Base-by-base conservation (phyloP, 495 filamentous ascomycete species). In the Penicillium dipodomyicola region DNA sequence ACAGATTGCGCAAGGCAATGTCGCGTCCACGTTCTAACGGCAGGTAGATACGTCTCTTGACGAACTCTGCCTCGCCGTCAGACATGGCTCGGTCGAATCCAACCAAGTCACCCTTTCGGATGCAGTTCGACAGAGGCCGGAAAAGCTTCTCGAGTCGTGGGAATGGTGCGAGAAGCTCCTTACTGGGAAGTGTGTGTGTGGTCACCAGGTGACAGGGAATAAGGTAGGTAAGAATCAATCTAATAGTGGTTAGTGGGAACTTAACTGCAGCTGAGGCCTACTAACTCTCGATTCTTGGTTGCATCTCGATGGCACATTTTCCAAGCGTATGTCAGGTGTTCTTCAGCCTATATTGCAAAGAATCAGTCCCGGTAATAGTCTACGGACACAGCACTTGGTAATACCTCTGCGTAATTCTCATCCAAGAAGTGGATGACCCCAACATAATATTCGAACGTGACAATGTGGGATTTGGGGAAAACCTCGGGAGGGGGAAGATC, bases 391-490 rank as follows among this genome's bases (percentile, higher is more conserved):
- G 47, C 27, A 43, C 12, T 12, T 33, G 10, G 15, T 17, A 19
- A 23, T 75, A 90, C 89, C 72, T 86, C 77, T 1, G 74, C 76
- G 62, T 98, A 98, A 58, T 97, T 87, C 69, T 97, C 95, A 57
- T 97, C 92, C 10, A 98, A 71, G 68, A 97, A 97, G 49, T 82
- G 74, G 22, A 97, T 84, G 15, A 97, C 87, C 15, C 95, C 94
- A 62, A 90, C 80, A 65, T 96, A 97, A 72, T 97, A 98, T 64
- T 92, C 88, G 74, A 95, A 97, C 2, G 94, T 96, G n/a, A 97
- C 92, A 44, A 88, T 86, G 59, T 98, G 93, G 0, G 91, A 85
- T 55, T 86, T 89, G 1, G 94, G 94, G 67, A 93, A 97, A 7
- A 74, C 72, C 2, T 82, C 76, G 20, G 95, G 72, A 0, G 78